Evolutionary conservation across 305 asterid genomes (phyloP).

Genomic region (Solanum hybrid): DNA sequence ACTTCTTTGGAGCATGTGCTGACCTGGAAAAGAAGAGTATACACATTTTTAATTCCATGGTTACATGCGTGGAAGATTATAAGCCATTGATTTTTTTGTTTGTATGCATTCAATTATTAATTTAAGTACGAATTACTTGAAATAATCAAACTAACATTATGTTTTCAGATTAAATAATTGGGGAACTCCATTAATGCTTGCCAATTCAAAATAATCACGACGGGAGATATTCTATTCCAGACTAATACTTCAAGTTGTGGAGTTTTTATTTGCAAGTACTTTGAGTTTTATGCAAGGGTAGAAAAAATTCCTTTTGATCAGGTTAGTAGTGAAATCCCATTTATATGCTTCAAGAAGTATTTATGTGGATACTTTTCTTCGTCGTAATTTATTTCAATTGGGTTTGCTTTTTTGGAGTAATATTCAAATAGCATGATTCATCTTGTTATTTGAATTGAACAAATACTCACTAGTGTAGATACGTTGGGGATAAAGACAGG

Average conservation of each 20-base stretch:
- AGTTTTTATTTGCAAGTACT: neutral
- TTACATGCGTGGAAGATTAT: no score
- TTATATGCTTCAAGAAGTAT: no score
- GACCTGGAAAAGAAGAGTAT: neutral
- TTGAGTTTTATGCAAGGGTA: neutral
- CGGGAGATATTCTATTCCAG: no score
- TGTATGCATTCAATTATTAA: neutral
- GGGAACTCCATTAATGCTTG: neutral
- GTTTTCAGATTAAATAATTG: no score
- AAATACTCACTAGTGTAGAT: no score
- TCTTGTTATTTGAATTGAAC: neutral
- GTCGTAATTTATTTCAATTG: no score
- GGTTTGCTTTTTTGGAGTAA: neutral
- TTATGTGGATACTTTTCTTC: neutral
- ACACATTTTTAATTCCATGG: no score
- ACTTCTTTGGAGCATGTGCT: neutral
- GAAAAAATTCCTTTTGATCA: neutral
- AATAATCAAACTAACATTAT: neutral
- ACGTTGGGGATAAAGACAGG: no score
- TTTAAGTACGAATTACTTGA: no score
- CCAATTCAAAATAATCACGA: neutral
- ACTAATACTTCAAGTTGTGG: neutral
- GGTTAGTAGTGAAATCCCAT: neutral
- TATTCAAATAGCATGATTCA: neutral
- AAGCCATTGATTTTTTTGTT: neutral